Base-by-base conservation (phyloP, 1,284 basidiomycete genomes). In the Peniophora sp. region DNA sequence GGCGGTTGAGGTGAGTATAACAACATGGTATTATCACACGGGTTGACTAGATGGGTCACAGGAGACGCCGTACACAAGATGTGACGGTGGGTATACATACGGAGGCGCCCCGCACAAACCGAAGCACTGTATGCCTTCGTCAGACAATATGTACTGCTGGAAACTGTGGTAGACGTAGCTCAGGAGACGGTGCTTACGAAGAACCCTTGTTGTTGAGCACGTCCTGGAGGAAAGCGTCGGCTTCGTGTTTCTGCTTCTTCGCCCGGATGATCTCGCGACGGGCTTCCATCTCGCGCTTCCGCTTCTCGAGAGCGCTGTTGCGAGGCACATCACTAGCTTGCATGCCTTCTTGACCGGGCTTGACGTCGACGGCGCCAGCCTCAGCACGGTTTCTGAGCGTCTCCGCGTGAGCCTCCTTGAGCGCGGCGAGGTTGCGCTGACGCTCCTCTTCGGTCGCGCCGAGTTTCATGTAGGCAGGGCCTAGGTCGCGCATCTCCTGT, bases 381-480 rank as follows among this genome's bases (percentile, higher is more conserved):
- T 85, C 81, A 51, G 74, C 68, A 53, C 92, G 71, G 3, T 72
- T 76, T 51, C 69, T 68, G 57, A 80, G 78, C 1, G 95, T 97
- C 62, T 94, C 89, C 20, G 76, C 72, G 37, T 90, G 71, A 11
- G 77, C 74, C 8, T 70, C 64, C 44, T 75, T 78, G 14, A 98
- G 67, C 47, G 85, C 83, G 47, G 88, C 85, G 88, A 94, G 88
- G 67, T 97, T 85, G 50, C 70, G 68, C 54, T 68, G 67, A 32
- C 95, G 77, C 24, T 76, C 78, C 52, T 86, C 83, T 58, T 92
- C 88, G 60, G 96, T 90, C 1, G 66, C 75, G 2, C 90, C 88
- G 65, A 98, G 95, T 60, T 88, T 83, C 64, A 95, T 96, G 68
- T 88, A 91, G 0, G 81, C 94, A 0, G 94, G 93, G 32, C 90